Base-by-base conservation (phyloP, 331 rosid genomes). In the Pyrus hybrid region DNA sequence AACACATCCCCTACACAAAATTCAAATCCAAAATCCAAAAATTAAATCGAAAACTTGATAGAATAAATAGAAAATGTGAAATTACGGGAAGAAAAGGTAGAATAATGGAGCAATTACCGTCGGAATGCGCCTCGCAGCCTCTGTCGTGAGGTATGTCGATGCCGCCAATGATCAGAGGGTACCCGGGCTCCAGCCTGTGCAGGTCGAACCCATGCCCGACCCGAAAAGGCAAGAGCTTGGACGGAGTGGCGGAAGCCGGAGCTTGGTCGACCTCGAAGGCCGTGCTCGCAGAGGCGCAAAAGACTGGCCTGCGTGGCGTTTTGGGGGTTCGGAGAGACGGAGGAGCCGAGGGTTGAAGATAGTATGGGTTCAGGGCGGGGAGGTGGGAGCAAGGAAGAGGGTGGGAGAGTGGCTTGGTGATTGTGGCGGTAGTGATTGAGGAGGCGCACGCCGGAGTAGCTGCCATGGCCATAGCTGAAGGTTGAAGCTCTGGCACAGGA, bases 1-100 rank as follows among this genome's bases (percentile, higher is more conserved):
- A 95, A 81, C 80, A 95, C 99, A 74, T 92, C 99, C 75, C 99
- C 98, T 93, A 75, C 65, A 74, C 57, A 77, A 73, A 64, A 29
- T n/a, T 67, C 60, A 71, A 30, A 35, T 3, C 29, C 22, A 51
- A 41, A 56, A 21, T 8, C 4, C 47, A 41, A 41, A 35, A 81
- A 68, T 26, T 13, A 41, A 67, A 67, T 58, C 22, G 25, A 29
- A 71, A 62, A 41, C 14, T 41, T 7, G 3, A 45, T 14, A 20
- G 0, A 33, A 23, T 8, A 29, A 60, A 10, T 13, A 2, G 20
- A 22, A 6, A 18, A 70, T 25, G 28, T 51, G 21, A 60, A 20
- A 37, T 13, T 33, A 10, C 13, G 33, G 49, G 35, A 35, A 57
- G n/a, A 13, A 25, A 3, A 67, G 1, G n/a, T 29, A 28, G 56